These are phyloP conservation scores for Ochetophila trinervis DNA, from an alignment of 306 rosid genomes.

Conservation along the genomic window DNA sequence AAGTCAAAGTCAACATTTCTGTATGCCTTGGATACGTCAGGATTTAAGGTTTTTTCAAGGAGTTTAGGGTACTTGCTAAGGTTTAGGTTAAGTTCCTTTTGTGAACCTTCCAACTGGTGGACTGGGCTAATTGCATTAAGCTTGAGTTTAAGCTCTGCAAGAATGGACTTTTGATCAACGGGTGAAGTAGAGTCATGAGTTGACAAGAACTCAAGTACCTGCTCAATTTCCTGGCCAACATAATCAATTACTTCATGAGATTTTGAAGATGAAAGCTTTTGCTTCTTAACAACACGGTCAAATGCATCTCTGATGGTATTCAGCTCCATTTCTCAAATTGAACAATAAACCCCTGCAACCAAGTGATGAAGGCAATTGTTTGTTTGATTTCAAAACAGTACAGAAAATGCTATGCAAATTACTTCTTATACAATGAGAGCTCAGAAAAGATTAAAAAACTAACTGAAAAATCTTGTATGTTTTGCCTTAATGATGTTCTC, in stretches of 20 bases:
- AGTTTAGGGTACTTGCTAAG: conserved; percentile 64
- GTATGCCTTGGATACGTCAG: conserved; percentile 82
- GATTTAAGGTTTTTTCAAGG: conserved; percentile 55
- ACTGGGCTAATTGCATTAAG: conserved; percentile 52
- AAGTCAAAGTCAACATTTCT: conserved; percentile 69
- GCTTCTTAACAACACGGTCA: conserved; percentile 80
- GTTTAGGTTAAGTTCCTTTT: conserved; percentile 56
- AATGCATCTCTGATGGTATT: conserved; percentile 66
- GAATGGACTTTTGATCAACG: conserved; percentile 52
- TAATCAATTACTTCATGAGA: conserved; percentile 66
- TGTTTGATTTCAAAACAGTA: neutral
- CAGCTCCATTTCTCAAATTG: conserved; percentile 54
- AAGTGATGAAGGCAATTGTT: conserved; percentile 18
- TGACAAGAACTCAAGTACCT: conserved; percentile 52
- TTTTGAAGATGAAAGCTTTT: conserved; percentile 63
- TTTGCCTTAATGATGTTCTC: too few relatives aligned
- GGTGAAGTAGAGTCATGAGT: conserved; percentile 37
- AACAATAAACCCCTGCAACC: conserved; percentile 40
- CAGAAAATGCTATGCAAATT: neutral
- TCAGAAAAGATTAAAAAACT: too few relatives aligned
- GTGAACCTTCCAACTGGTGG: conserved; percentile 59
- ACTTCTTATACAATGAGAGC: neutral
- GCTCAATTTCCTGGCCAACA: conserved; percentile 65
- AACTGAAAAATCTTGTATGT: too few relatives aligned
- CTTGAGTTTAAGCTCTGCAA: conserved; percentile 53